phyloP scores from a whole-genome alignment of 495 filamentous ascomycete genomes.

The Cercophora scortea region DNA sequence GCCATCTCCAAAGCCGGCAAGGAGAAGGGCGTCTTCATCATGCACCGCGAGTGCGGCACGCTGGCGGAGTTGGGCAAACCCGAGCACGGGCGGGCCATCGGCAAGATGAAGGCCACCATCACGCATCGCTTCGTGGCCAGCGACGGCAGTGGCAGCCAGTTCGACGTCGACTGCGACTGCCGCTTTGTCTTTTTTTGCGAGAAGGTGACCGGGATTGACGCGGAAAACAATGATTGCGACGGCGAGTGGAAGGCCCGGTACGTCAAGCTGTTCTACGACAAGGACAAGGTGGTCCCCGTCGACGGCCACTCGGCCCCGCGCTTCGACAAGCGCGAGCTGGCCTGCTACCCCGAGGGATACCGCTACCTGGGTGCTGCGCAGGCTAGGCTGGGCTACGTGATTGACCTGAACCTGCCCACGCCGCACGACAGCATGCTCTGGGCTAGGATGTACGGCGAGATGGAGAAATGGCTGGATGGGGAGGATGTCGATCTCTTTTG shows the following conservation, averaged over 20 bases:
- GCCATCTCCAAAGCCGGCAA: constrained; percentile 51
- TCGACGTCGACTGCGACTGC: constrained; percentile 56
- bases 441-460: constrained; percentile 36
- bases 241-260: constrained; percentile 50
- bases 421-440: constrained; percentile 20
- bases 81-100: constrained; percentile 45
- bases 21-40: constrained; percentile 55
- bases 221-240: not conserved
- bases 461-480: constrained; percentile 38
- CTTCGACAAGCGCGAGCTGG: constrained; percentile 40
- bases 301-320: constrained; percentile 43
- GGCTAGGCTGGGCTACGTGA: constrained; percentile 34
- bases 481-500: constrained; percentile 22
- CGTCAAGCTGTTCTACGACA: constrained; percentile 61
- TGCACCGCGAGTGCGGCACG: constrained; percentile 56
- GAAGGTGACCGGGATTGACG: constrained; percentile 16
- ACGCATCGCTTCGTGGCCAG: constrained; percentile 52
- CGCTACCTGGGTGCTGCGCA: constrained; percentile 45
- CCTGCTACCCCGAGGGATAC: constrained; percentile 48
- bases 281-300: constrained; percentile 56
- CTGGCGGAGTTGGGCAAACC: constrained; percentile 48
- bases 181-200: constrained; percentile 58
- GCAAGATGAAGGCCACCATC: constrained; percentile 66
- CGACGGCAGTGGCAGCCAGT: constrained; percentile 8
- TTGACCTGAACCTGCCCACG: constrained; percentile 34